Evolutionary conservation across 2,329 filamentous ascomycete species (phyloP), one percentile per base, ranked within the genome.

Genomic region (Calonectria pseudoreteaudii): DNA sequence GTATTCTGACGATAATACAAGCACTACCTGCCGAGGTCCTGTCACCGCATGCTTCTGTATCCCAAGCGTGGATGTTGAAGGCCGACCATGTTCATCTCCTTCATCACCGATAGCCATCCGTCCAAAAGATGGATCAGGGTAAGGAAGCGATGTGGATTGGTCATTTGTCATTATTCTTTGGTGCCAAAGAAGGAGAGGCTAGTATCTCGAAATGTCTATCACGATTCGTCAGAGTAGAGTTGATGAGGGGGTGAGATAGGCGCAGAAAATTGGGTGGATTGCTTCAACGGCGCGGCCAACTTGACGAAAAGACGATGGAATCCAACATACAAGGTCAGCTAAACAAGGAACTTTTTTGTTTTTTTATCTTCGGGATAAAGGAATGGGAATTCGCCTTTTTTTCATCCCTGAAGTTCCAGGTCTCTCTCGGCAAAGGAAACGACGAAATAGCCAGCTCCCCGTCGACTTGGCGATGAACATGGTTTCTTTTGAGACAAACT

Each of bases 1-100:
- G 18, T 9, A 14, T 36, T 23, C 74, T 76, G 75, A 85, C 86
- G 84, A 85, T 67, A 81, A 74, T 30, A 87, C 81, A 26, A 88
- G 81, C 13, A 80, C 75, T 18, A 76, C 67, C 70, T 83, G 83
- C 11, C 81, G 81, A 75, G 78, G 72, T 6, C 79, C 76, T 28
- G 75, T 76, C 11, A 82, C 71, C 6, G 75, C 49, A 28, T 81
- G 77, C 47, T 80, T 82, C 31, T 74, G 77, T 67, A 80, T 47
- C 26, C 75, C 78, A 20, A 72, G 68, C 14, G 74, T 44, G 2
- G 66, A 66, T n/a, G 71, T 68, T 11, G 60, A 49, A 18, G 72
- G 60, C 7, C 60, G 38, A 20, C 26, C 30, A 34, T 69, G 49
- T 23, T 71, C 74, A n/a, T 67, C 62, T 36, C 56, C 50, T 23